A percentile compares a stretch with the other conserved stretches of the same genome.
Evolutionary conservation across 177 flowering plant genomes (phyloP).

Genomic region (Vitis hybrid): DNA sequence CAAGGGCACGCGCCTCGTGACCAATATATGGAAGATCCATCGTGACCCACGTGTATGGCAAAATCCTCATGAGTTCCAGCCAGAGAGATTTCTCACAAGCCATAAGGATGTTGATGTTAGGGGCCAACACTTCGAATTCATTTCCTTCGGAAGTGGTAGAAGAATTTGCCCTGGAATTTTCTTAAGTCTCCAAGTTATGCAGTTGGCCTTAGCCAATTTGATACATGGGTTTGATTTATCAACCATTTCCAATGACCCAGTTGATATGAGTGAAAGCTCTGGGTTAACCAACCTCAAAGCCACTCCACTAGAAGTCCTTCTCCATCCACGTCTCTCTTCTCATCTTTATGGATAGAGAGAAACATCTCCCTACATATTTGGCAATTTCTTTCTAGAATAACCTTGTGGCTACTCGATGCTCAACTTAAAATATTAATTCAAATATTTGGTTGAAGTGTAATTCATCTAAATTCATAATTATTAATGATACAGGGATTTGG

Average conservation of each 20-base stretch:
- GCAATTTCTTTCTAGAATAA: too few relatives aligned
- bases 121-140: constrained; percentile 15
- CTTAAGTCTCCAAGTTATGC: constrained; percentile 13
- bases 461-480: too few relatives aligned
- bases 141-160: constrained; percentile 29
- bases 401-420: too few relatives aligned
- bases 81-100: too few relatives aligned
- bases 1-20: too few relatives aligned
- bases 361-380: too few relatives aligned
- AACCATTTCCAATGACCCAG: neutral
- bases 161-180: constrained; percentile 29
- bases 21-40: too few relatives aligned
- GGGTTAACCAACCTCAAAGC: constrained; percentile 20
- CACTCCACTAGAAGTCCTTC: constrained; percentile 12
- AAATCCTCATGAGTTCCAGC: too few relatives aligned
- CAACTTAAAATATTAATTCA: too few relatives aligned
- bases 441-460: too few relatives aligned
- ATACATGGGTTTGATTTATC: constrained; percentile 25
- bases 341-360: constrained; percentile 6
- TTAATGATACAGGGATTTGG: too few relatives aligned
- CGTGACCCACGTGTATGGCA: too few relatives aligned
- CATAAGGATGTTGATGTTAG: neutral
- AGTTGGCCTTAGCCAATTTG: constrained; percentile 16
- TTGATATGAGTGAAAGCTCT: constrained; percentile 25
- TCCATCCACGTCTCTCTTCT: constrained; percentile 16